These are phyloP conservation scores for Kwoniella sp. DNA, from an alignment of 768 basidiomycete species.

Conservation along the genomic window DNA sequence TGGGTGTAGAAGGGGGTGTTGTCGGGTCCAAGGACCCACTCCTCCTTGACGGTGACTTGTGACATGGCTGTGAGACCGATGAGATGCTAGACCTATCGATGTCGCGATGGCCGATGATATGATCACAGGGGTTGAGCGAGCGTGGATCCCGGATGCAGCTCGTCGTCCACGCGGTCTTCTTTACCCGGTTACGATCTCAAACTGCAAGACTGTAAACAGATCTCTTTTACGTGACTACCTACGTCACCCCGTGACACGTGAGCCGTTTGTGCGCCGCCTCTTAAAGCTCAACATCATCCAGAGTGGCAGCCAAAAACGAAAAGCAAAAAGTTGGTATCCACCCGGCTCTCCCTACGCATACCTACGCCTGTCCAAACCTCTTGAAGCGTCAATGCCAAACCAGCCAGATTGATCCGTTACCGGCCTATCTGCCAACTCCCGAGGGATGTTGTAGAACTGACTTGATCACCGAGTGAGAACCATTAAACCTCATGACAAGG, in stretches of 20 bases:
- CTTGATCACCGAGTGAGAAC: constrained; percentile 41
- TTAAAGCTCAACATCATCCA: no score
- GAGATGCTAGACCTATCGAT: not conserved
- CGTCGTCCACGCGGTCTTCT: no score
- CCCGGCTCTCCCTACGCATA: constrained; percentile 43
- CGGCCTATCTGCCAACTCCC: constrained; percentile 37
- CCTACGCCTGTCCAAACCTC: constrained; percentile 44
- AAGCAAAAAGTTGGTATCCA: constrained; percentile 41
- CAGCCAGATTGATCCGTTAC: constrained; percentile 46
- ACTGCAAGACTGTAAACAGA: no score
- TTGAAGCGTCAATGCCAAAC: constrained; percentile 41
- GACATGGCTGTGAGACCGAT: no score
- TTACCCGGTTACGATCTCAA: no score
- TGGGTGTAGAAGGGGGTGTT: constrained; percentile 39
- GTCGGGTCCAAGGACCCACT: constrained; percentile 43
- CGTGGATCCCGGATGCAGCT: no score
- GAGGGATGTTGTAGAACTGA: constrained; percentile 22
- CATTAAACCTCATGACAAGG: constrained; percentile 4
- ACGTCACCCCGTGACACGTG: no score
- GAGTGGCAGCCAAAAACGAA: no score
- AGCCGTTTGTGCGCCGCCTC: no score
- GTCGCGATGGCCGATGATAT: not conserved
- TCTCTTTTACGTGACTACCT: no score
- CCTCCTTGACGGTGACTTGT: constrained; percentile 22
- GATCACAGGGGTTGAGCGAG: no score